Percentiles rank a stretch among this genome's conserved stretches.
phyloP scores from a whole-genome alignment of 148 eudicot species.

The Pouteria glomerata region DNA sequence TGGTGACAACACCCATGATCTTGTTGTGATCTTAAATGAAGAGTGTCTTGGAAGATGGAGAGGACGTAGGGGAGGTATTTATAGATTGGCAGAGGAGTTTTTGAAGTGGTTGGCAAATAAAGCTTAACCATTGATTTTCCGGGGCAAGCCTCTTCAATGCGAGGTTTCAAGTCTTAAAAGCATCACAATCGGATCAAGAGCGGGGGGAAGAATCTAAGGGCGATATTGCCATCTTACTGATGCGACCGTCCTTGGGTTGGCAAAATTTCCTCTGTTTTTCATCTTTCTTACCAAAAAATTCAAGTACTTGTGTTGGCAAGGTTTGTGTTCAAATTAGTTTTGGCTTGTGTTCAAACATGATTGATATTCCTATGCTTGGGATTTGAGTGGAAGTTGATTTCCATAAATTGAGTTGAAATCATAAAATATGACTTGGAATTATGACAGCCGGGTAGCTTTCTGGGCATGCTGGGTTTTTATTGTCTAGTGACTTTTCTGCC shows the following conservation, averaged over 20 bases:
- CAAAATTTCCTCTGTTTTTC: too few relatives aligned
- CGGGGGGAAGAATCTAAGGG: too few relatives aligned
- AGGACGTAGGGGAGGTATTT: background rate
- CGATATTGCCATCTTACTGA: too few relatives aligned
- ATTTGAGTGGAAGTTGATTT: too few relatives aligned
- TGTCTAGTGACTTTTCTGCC: background rate
- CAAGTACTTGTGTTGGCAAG: too few relatives aligned
- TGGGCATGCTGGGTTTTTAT: too few relatives aligned
- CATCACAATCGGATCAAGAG: background rate
- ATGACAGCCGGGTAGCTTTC: too few relatives aligned
- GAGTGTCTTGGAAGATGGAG: background rate
- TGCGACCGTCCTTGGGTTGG: too few relatives aligned
- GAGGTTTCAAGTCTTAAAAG: background rate
- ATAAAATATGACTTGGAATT: too few relatives aligned
- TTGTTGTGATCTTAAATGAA: background rate
- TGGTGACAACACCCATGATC: slow-evolving; percentile 20
- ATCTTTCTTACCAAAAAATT: too few relatives aligned
- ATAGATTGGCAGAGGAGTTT: background rate
- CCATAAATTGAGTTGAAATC: background rate
- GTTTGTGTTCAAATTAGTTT: background rate
- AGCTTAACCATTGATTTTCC: background rate
- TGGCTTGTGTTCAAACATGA: background rate
- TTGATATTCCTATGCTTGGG: too few relatives aligned
- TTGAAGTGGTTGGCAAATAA: too few relatives aligned
- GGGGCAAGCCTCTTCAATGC: background rate